Conservation (phyloP, 495 filamentous ascomycete genomes). For the Apodospora peruviana region DNA sequence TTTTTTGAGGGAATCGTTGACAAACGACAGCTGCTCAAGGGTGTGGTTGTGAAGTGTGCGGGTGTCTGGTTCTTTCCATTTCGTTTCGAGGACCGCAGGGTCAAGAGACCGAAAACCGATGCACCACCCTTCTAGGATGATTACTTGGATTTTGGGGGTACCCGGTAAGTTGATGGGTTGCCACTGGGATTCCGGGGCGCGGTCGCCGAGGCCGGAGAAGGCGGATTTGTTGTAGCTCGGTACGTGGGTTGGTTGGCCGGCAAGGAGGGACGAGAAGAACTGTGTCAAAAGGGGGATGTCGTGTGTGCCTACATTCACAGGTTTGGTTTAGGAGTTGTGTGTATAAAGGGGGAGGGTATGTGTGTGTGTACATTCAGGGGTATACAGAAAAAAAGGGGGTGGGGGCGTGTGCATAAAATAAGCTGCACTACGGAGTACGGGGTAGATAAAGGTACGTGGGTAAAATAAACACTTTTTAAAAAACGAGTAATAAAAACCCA, state of each 20-base stretch:
- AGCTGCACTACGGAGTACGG: not conserved
- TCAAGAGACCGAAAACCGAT: conserved; percentile 73
- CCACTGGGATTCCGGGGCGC: conserved; percentile 57
- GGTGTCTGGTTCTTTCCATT: conserved; percentile 45
- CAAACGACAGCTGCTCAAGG: conserved; percentile 61
- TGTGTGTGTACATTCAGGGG: not conserved
- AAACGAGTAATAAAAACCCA: conserved; percentile 6
- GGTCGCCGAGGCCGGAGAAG: conserved; percentile 73
- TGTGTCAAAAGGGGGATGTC: conserved; percentile 60
- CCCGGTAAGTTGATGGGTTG: conserved; percentile 52
- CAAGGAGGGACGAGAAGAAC: conserved; percentile 58
- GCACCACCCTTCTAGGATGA: conserved; percentile 92
- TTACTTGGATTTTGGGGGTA: conserved; percentile 48
- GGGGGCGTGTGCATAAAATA: not conserved
- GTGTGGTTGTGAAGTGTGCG: conserved; percentile 50
- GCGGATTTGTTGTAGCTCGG: conserved; percentile 82
- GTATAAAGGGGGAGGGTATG: not conserved
- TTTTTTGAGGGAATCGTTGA: conserved; percentile 61
- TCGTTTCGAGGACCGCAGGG: conserved; percentile 43
- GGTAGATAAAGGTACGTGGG: not conserved
- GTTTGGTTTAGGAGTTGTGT: not conserved
- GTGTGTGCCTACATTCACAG: conserved; percentile 60
- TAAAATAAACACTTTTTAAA: not conserved
- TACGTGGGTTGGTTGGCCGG: conserved; percentile 50
- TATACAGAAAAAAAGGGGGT: not conserved